These are phyloP conservation scores for Hypholoma fasciculare DNA, from an alignment of 768 basidiomycete genomes.

Conservation along the genomic window DNA sequence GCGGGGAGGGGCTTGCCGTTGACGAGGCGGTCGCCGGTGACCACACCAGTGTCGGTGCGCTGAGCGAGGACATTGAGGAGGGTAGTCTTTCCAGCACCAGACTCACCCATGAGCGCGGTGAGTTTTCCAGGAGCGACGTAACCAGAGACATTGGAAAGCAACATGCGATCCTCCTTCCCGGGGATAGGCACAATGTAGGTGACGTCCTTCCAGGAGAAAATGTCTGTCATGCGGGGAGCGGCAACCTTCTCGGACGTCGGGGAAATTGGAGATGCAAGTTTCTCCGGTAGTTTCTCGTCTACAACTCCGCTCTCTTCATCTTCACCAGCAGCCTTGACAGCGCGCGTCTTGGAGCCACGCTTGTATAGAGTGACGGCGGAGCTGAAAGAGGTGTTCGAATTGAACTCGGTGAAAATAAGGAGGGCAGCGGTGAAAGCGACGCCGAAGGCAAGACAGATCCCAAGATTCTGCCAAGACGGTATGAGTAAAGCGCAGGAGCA, in stretches of 20 bases:
- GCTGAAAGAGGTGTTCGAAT: slow-evolving; percentile 35
- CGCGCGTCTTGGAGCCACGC: slow-evolving; percentile 41
- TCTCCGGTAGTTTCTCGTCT: slow-evolving; percentile 23
- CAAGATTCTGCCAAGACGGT: slow-evolving; percentile 50
- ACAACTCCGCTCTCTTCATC: slow-evolving; percentile 19
- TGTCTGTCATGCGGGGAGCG: slow-evolving; percentile 40
- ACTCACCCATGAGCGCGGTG: slow-evolving; percentile 75
- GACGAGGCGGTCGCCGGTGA: slow-evolving; percentile 54
- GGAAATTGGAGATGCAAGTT: slow-evolving; percentile 13
- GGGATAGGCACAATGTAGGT: slow-evolving; percentile 66
- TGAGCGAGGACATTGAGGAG: slow-evolving; percentile 58
- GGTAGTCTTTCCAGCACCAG: slow-evolving; percentile 56
- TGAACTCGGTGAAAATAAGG: slow-evolving; percentile 59
- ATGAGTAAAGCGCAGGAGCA: neutral
- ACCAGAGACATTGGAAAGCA: slow-evolving; percentile 75
- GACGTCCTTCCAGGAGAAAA: slow-evolving; percentile 82
- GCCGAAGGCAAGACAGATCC: slow-evolving; percentile 68
- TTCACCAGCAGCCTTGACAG: slow-evolving; percentile 16
- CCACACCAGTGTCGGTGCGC: slow-evolving; percentile 46
- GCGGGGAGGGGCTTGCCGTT: slow-evolving; percentile 52
- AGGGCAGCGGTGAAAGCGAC: slow-evolving; percentile 46
- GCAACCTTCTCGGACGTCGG: slow-evolving; percentile 6
- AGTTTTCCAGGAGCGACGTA: slow-evolving; percentile 83
- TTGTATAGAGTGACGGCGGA: slow-evolving; percentile 60
- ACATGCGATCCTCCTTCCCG: slow-evolving; percentile 41